Conservation (phyloP, 2,329 filamentous ascomycete genomes). For the Sphaerostilbella broomeana region DNA sequence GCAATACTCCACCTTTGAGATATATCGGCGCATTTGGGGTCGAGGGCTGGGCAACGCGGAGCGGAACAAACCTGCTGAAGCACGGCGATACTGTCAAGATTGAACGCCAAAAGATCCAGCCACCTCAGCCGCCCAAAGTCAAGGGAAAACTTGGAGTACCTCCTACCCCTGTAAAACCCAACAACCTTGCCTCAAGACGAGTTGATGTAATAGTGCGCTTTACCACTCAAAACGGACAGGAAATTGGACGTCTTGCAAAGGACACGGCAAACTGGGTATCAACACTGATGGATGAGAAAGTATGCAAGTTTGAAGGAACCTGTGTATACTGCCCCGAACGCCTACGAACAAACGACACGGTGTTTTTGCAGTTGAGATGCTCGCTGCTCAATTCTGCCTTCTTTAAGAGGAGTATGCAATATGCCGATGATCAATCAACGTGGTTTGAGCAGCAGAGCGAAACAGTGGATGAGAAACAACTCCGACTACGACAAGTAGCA, state of each 20-base stretch:
- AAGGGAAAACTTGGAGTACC: conserved; percentile 35
- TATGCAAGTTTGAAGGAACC: conserved; percentile 79
- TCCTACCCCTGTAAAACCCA: conserved; percentile 29
- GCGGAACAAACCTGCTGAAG: conserved; percentile 65
- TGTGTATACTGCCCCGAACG: conserved; percentile 86
- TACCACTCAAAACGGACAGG: conserved; percentile 68
- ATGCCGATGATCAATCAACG: conserved; percentile 62
- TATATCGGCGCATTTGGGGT: conserved; percentile 92
- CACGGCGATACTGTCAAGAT: conserved; percentile 81
- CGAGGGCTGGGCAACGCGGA: conserved; percentile 85
- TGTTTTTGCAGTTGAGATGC: conserved; percentile 83
- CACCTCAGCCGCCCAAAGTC: conserved; percentile 41
- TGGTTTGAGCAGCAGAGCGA: conserved; percentile 79
- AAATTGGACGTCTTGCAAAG: conserved; percentile 80
- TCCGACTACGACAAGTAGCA: conserved; percentile 78
- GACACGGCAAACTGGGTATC: conserved; percentile 90
- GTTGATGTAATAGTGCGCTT: conserved; percentile 89
- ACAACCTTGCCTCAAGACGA: conserved; percentile 54
- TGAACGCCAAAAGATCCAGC: conserved; percentile 73
- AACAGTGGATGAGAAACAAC: conserved; percentile 72
- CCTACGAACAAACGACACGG: conserved; percentile 81
- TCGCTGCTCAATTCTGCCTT: conserved; percentile 72
- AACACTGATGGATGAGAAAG: conserved; percentile 79
- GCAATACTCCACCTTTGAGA: conserved; percentile 39
- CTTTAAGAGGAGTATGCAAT: conserved; percentile 50